Evolutionary conservation across 345 rosid species (phyloP), one percentile per base, ranked within the genome.

Genomic region (Euphorbia peplus): DNA sequence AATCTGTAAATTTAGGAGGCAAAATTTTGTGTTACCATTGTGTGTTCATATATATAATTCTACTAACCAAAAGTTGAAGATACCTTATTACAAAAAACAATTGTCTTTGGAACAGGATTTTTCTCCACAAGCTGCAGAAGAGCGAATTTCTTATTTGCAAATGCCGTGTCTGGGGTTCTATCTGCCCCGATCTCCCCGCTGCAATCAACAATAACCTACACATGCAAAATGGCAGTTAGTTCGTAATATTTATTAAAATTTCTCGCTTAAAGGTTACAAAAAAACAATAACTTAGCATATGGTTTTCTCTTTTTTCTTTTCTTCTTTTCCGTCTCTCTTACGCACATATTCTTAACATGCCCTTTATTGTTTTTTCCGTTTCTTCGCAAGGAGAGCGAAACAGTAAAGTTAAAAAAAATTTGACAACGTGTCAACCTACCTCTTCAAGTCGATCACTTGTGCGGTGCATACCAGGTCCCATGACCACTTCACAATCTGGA

Each of bases 401-500:
- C 0, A 8, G 52, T 39, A 41, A 50, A 42, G 54, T 35, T 53
- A 42, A 69, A 59, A 30, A n/a, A n/a, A n/a, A n/a, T n/a, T n/a
- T n/a, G n/a, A n/a, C n/a, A n/a, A n/a, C n/a, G 8, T 32, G 56
- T 18, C 69, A 79, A 72, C 79, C 42, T 76, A 90, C 98, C 98
- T 91, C 98, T 82, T 89, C 90, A 11, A 93, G 95, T 64, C 88
- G 80, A 60, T 81, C 67, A 79, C 95, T 93, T 73, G 87, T 87
- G 48, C 93, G 92, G 74, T 89, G 96, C 79, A 87, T 86, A 32
- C 95, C 86, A 74, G 95, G 98, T 79, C 98, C 98, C 97, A 91
- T 88, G 71, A 89, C 81, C 60, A 87, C 90, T 81, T 85, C 76
- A 76, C 95, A 84, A 73, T 89, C 98, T 35, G 97, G 98, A 69